Base-by-base conservation (phyloP, 768 basidiomycete genomes). In the Tricholoma furcatifolium region DNA sequence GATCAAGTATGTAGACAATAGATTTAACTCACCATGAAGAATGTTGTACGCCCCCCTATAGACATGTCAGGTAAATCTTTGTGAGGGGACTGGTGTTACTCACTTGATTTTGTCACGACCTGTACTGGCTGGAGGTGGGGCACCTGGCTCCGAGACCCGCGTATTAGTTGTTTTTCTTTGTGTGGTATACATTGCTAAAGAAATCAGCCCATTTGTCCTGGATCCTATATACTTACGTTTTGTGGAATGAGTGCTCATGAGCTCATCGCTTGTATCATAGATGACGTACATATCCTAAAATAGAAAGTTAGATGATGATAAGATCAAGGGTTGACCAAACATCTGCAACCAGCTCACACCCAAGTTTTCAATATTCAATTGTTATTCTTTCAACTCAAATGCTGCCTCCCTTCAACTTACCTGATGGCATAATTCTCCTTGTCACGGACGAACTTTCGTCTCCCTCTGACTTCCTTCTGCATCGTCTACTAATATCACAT, bases 391-490 rank as follows among this genome's bases (percentile, higher is more conserved):
- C 42, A 43, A 24, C 18, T 14, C 6, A 11, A 23, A 82, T 77
- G 70, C 77, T 84, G 59, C 74, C 81, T 27, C 81, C 83, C 1
- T 74, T 76, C 52, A 71, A 80, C 17, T 72, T 87, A 12, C 72
- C 79, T 12, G 72, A 80, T 31, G 73, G 74, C 24, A 75, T 83
- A 8, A 60, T 84, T 14, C 60, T 88, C 10, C 69, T 91, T 0
- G 73, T 92, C 6, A 87, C 88, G 6, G 90, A 92, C 60, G 78
- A 88, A 45, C 72, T 91, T 0, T 70, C 76, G 0, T 80, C 90
- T 0, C 84, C 90, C 2, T 86, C 83, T 10, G 87, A 90, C 54
- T 92, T 91, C 59, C 59, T 91, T 9, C 72, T 92, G 1, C 83
- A 88, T 55, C 74, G 74, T 10, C 67, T 73, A 40, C 57, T 91